Conservation (phyloP, 805 yeast genomes). For the Soucietia sequanensis region DNA sequence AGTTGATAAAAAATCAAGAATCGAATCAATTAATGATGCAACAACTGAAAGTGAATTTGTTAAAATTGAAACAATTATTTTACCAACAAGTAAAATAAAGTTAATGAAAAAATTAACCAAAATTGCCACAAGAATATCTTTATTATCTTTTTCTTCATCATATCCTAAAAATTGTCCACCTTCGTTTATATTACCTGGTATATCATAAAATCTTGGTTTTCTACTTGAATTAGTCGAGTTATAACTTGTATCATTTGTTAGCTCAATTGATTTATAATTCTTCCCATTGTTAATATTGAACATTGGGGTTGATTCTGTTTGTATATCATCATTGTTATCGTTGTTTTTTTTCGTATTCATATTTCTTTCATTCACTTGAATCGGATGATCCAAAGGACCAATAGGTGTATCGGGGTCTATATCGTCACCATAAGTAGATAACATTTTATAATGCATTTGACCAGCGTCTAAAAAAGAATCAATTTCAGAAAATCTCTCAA, state of each 20-base stretch:
- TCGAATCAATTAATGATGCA: slow-evolving; percentile 77
- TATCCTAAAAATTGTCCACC: slow-evolving; percentile 55
- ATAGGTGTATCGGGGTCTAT: slow-evolving; percentile 4
- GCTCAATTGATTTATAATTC: neutral
- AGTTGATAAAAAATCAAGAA: slow-evolving; percentile 72
- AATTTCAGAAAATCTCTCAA: slow-evolving; percentile 55
- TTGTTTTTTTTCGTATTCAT: slow-evolving; percentile 18
- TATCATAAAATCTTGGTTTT: slow-evolving; percentile 33
- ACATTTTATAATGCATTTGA: slow-evolving; percentile 57
- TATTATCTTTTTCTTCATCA: slow-evolving; percentile 40
- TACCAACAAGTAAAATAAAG: slow-evolving; percentile 57
- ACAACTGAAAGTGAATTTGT: slow-evolving; percentile 72
- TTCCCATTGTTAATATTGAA: neutral
- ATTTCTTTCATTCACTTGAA: slow-evolving; percentile 11
- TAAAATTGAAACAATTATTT: slow-evolving; percentile 55
- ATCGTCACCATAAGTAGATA: slow-evolving; percentile 55
- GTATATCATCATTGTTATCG: slow-evolving; percentile 14
- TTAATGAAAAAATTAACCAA: slow-evolving; percentile 62
- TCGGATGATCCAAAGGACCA: neutral
- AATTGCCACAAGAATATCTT: slow-evolving; percentile 58
- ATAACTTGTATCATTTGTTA: slow-evolving; percentile 4
- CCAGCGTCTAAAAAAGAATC: slow-evolving; percentile 72
- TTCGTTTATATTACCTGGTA: slow-evolving; percentile 65
- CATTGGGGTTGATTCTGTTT: slow-evolving; percentile 5
- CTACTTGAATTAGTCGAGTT: slow-evolving; percentile 17